A percentile compares a stretch with the other conserved stretches of the same genome.
These are phyloP conservation scores for Fagopyrum tataricum DNA, from an alignment of 148 eudicot species.

Conservation along the genomic window DNA sequence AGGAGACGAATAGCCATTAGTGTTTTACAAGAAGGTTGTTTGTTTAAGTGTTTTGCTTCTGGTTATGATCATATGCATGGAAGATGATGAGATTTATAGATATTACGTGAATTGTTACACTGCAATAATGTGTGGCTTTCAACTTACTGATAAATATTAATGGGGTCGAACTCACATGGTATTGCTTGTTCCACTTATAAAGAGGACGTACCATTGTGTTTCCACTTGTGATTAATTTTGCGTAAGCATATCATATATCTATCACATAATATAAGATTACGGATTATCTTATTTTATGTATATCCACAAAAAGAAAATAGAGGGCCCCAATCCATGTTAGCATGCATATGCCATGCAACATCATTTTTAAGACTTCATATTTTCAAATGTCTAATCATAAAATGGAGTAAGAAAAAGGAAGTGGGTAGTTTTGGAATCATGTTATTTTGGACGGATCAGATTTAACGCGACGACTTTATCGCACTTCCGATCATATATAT, in stretches of 20 bases:
- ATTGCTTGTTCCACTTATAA: not conserved
- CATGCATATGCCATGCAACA: not conserved
- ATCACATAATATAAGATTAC: not conserved
- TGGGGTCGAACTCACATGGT: constrained; percentile 13
- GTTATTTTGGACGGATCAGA: no score
- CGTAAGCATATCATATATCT: not conserved
- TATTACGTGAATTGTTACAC: not conserved
- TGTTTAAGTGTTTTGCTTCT: not conserved
- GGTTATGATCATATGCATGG: not conserved
- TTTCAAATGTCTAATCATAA: no score
- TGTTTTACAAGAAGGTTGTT: not conserved
- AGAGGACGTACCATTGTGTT: not conserved
- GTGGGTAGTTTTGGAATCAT: not conserved
- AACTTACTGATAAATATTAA: not conserved
- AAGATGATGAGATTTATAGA: not conserved
- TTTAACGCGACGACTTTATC: no score
- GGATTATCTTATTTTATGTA: not conserved
- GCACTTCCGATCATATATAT: no score
- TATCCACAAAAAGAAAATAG: not conserved
- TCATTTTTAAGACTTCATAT: no score
- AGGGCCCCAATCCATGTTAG: not conserved
- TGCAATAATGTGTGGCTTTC: not conserved
- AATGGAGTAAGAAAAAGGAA: not conserved
- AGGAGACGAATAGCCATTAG: constrained; percentile 7
- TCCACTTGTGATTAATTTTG: not conserved